Evolutionary conservation across 257 asterid genomes (phyloP), one percentile per base, ranked within the genome.

Genomic region (Solanum virginianum): DNA sequence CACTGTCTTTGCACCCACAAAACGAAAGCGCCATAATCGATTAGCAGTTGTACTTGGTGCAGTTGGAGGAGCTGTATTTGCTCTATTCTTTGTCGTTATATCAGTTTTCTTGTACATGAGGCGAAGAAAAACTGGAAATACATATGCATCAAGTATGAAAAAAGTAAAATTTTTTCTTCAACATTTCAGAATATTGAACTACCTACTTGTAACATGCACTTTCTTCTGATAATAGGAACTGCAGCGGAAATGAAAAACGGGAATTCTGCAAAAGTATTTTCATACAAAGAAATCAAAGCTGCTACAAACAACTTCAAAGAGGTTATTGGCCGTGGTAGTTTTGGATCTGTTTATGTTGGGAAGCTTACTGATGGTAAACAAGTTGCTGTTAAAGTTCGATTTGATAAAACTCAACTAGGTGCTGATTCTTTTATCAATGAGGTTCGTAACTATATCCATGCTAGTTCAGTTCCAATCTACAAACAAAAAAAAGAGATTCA

Each of bases 361-460:
- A 92, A 92, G 89, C 96, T 96, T 69, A 90, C 90, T 7, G 92
- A 90, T 81, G 98, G 97, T 43, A 94, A 90, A 86, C 86, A 81
- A 87, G 93, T 96, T 24, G 99, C 99, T 79, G 98, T 96, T 47
- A 94, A 96, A 93, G 98, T 96, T 59, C 92, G 97, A 84, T 94
- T 90, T 62, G 99, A 93, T 62, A 96, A 90, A 91, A 90, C 93
- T 90, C 98, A 91, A 86, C 91, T 93, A 14, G 98, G 98, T 13
- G 97, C 94, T 41, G 98, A 94, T 87, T 93, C 99, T 77, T 96
- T 96, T 91, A 90, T 92, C 85, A 94, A 96, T 84, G 98, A 96
- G 99, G 98, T 95, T 53, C 59, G 81, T 16, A 74, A 41, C 59
- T 68, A 12, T 62, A 18, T 49, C 47, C 54, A 57, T 75, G 4